Percentiles rank a stretch among this genome's conserved stretches.
These are phyloP conservation scores for Solanum piurae DNA, from an alignment of 257 asterid genomes.

Conservation along the genomic window DNA sequence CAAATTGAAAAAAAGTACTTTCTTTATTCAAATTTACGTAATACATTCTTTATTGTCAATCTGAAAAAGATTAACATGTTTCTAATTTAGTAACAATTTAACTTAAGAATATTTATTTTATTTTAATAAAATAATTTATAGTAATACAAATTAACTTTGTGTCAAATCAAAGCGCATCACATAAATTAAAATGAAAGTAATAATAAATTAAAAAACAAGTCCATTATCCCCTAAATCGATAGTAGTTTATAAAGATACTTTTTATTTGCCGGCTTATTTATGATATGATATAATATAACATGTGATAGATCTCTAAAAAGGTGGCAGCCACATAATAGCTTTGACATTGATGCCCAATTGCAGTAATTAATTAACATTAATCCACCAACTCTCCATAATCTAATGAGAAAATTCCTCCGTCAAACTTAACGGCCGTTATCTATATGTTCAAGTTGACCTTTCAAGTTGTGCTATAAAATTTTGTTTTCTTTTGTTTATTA, in stretches of 20 bases:
- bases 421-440: neutral
- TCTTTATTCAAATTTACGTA: no score
- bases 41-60: no score
- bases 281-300: neutral
- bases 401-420: neutral
- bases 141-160: fast-evolving
- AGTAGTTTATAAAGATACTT: neutral
- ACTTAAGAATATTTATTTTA: no score
- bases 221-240: no score
- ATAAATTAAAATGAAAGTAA: no score
- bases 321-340: neutral
- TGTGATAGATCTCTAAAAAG: neutral
- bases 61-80: no score
- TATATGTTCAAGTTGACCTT: neutral
- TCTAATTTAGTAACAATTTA: no score
- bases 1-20: no score
- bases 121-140: no score
- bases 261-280: neutral
- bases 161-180: no score
- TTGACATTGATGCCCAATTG: neutral
- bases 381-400: neutral
- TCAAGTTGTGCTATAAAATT: neutral
- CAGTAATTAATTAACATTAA: neutral
- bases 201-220: no score
- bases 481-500: neutral